These are phyloP conservation scores for Mycena kentingensis DNA, from an alignment of 768 basidiomycete species.

Conservation along the genomic window DNA sequence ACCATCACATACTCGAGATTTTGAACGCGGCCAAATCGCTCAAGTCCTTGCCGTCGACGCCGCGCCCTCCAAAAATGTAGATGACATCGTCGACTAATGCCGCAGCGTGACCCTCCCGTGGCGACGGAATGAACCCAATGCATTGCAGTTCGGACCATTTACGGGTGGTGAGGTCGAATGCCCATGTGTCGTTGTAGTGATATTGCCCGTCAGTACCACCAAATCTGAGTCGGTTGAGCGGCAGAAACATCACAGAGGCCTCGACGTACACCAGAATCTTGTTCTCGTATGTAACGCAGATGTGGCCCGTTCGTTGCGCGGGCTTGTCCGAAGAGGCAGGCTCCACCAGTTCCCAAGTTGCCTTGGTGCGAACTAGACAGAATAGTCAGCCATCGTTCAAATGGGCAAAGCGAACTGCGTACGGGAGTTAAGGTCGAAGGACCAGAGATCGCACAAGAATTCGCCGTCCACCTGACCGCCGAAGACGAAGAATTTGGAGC, in stretches of 20 bases:
- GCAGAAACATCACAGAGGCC: constrained; percentile 3
- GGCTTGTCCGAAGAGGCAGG: constrained; percentile 62
- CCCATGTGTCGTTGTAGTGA: constrained; percentile 99
- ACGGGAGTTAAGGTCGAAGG: constrained; percentile 94
- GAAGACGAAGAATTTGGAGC: constrained; percentile 90
- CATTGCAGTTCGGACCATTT: constrained; percentile 92
- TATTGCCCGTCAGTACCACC: constrained; percentile 98
- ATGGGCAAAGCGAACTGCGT: constrained; percentile 34
- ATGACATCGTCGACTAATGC: constrained; percentile 96
- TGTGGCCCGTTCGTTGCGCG: constrained; percentile 89
- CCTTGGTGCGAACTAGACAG: constrained; percentile 72
- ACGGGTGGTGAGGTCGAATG: constrained; percentile 78
- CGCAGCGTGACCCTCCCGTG: constrained; percentile 95
- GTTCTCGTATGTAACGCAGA: constrained; percentile 80
- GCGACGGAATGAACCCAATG: constrained; percentile 95
- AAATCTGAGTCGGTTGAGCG: constrained; percentile 55
- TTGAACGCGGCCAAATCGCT: constrained; percentile 96
- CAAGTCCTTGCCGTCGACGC: constrained; percentile 95
- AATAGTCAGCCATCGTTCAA: constrained; percentile 8
- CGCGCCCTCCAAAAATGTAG: constrained; percentile 95
- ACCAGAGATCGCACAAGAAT: constrained; percentile 94
- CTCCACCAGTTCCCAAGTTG: constrained; percentile 82
- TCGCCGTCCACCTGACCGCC: constrained; percentile 95
- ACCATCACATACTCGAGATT: constrained; percentile 77
- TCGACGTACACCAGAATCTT: constrained; percentile 76